A percentile compares a stretch with the other conserved stretches of the same genome.
Evolutionary conservation across 2,329 filamentous ascomycete genomes (phyloP).

Genomic region (Thelonectria olida): DNA sequence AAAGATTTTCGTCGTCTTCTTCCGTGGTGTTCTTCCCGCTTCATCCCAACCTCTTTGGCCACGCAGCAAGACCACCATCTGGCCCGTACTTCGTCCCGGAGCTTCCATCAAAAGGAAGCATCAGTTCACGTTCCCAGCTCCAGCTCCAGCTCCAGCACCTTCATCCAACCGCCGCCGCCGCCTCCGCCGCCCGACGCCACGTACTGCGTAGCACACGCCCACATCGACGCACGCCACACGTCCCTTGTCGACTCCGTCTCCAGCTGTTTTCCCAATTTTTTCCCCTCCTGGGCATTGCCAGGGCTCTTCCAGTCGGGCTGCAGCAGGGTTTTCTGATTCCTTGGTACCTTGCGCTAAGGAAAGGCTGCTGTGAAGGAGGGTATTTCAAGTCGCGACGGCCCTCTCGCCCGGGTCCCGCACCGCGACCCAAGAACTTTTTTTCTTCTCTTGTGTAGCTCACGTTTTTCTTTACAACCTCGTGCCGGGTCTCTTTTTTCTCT

Average conservation of each 20-base stretch:
- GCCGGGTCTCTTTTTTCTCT: constrained; percentile 12
- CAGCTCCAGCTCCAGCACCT: neutral
- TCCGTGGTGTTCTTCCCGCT: constrained; percentile 2
- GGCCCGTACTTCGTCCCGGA: constrained; percentile 29
- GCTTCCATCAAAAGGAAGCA: neutral
- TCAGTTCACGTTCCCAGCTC: neutral
- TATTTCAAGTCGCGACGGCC: constrained; percentile 32
- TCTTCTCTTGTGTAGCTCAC: constrained; percentile 6
- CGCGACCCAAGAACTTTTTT: constrained; percentile 25
- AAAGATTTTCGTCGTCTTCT: too few species aligned
- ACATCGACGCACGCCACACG: constrained; percentile 18
- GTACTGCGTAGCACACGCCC: constrained; percentile 3
- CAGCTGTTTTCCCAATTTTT: neutral
- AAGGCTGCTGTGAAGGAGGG: too few species aligned
- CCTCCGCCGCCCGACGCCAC: neutral
- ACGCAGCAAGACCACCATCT: constrained; percentile 24
- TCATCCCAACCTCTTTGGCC: constrained; percentile 12
- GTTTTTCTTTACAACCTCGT: neutral
- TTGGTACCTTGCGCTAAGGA: too few species aligned
- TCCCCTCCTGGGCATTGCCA: constrained; percentile 1
- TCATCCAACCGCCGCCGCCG: constrained; percentile 5
- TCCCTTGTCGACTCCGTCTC: neutral
- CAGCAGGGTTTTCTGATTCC: too few species aligned
- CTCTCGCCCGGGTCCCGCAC: constrained; percentile 31
- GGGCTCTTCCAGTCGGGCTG: too few species aligned